Evolutionary conservation across 73 alveolate genomes (phyloP).

Genomic region (Breviolum minutum): DNA sequence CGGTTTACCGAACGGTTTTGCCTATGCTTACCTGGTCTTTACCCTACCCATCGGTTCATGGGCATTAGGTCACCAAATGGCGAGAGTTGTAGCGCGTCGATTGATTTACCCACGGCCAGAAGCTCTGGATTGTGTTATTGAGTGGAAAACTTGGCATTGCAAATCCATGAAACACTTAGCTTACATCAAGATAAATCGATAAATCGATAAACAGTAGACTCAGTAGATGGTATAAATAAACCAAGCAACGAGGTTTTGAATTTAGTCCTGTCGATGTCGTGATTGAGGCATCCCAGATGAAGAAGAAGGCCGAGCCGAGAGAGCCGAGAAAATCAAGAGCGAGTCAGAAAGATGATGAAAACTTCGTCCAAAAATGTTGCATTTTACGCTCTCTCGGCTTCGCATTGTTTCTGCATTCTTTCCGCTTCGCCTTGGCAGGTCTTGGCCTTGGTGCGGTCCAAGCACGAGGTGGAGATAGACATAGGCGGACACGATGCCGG

Average conservation of each 20-base stretch:
- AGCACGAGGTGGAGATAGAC: constrained; percentile 89
- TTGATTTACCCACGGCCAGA: constrained; percentile 64
- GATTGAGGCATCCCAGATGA: constrained; percentile 73
- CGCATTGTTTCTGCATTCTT: too few relatives aligned
- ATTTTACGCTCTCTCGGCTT: too few relatives aligned
- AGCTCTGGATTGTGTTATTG: background rate
- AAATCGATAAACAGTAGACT: background rate
- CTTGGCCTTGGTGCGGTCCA: constrained; percentile 93
- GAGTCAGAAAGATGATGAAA: too few relatives aligned
- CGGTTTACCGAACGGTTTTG: too few relatives aligned
- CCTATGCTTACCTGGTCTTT: too few relatives aligned
- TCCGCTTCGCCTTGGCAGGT: constrained; percentile 12
- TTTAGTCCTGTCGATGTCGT: background rate
- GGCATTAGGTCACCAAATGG: constrained; percentile 54
- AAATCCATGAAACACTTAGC: background rate
- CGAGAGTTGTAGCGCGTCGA: constrained; percentile 77
- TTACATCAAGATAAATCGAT: background rate
- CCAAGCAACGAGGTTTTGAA: background rate
- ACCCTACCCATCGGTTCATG: too few relatives aligned
- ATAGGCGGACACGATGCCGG: background rate
- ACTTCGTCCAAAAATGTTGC: too few relatives aligned
- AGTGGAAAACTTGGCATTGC: background rate
- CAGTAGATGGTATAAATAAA: background rate
- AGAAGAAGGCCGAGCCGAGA: constrained; percentile 47
- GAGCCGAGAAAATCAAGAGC: too few relatives aligned